phyloP scores from a whole-genome alignment of 2,329 filamentous ascomycete genomes.

The Pyrenophora teres region DNA sequence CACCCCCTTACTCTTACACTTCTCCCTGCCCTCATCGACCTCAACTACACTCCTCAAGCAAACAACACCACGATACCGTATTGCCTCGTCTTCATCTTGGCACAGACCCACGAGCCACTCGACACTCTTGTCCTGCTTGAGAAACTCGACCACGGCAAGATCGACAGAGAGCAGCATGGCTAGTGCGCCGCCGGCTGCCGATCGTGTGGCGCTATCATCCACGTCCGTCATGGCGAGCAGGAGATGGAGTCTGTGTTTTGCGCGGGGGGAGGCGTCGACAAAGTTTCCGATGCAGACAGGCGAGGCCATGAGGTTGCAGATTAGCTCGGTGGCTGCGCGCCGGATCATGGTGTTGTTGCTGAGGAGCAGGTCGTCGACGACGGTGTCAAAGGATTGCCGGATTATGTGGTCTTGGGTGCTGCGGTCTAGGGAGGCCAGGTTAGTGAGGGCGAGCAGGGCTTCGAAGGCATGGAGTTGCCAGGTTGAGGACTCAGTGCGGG shows the following conservation, averaged over 20 bases:
- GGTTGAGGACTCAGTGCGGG: constrained; percentile 58
- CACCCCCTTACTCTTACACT: constrained; percentile 61
- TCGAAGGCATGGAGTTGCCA: constrained; percentile 91
- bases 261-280: constrained; percentile 68
- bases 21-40: constrained; percentile 49
- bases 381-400: constrained; percentile 70
- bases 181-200: constrained; percentile 84
- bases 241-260: constrained; percentile 77
- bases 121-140: constrained; percentile 71
- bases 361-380: constrained; percentile 79
- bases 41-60: constrained; percentile 75
- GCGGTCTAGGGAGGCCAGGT: constrained; percentile 78
- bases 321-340: constrained; percentile 82
- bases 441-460: constrained; percentile 87
- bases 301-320: constrained; percentile 84
- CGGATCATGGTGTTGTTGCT: constrained; percentile 75
- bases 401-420: constrained; percentile 70
- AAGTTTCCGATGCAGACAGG: constrained; percentile 71
- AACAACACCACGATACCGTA: constrained; percentile 74
- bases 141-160: constrained; percentile 70
- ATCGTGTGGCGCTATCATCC: constrained; percentile 77
- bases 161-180: constrained; percentile 83
- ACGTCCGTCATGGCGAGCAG: constrained; percentile 86
- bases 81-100: constrained; percentile 68
- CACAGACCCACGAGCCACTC: constrained; percentile 82